These are phyloP conservation scores for Symbiotaphrina buchneri DNA, from an alignment of 495 filamentous ascomycete genomes.

Conservation along the genomic window DNA sequence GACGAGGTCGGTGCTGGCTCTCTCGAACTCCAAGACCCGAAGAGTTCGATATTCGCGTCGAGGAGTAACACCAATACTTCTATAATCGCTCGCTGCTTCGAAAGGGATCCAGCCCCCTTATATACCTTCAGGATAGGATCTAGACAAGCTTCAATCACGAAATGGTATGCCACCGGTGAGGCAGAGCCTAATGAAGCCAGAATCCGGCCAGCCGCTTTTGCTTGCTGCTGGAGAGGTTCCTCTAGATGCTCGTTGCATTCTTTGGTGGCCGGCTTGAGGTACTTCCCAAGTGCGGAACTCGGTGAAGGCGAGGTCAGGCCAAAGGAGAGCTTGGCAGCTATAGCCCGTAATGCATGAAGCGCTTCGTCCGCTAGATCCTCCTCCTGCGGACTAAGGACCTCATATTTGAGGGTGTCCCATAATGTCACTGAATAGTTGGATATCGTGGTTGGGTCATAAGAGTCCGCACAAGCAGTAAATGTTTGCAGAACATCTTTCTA, in stretches of 20 bases:
- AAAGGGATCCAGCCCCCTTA: slow-evolving; percentile 35
- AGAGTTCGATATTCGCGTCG: slow-evolving; percentile 30
- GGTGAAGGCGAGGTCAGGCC: slow-evolving; percentile 22
- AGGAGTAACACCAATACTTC: slow-evolving; percentile 37
- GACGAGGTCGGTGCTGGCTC: slow-evolving; percentile 12
- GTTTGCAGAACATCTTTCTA: slow-evolving; percentile 52
- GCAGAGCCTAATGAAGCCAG: slow-evolving; percentile 29
- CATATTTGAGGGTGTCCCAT: slow-evolving; percentile 57
- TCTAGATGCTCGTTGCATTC: slow-evolving; percentile 51
- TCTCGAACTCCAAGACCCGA: slow-evolving; percentile 29
- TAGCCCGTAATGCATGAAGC: slow-evolving; percentile 25
- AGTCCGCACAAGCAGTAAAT: slow-evolving; percentile 32
- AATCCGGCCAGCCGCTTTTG: slow-evolving; percentile 43
- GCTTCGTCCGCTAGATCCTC: slow-evolving; percentile 44
- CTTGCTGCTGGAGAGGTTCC: slow-evolving; percentile 59
- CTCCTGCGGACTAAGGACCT: slow-evolving; percentile 53
- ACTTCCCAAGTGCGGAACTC: slow-evolving; percentile 31
- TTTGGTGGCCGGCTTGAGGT: slow-evolving; percentile 36
- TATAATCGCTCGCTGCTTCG: slow-evolving; percentile 44
- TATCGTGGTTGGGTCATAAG: slow-evolving; percentile 39
- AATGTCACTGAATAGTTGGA: slow-evolving; percentile 43
- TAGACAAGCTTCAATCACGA: slow-evolving; percentile 30
- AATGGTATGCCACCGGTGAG: slow-evolving; percentile 27
- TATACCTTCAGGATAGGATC: slow-evolving; percentile 39
- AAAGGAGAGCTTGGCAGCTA: slow-evolving; percentile 33